Percentiles rank a stretch among this genome's conserved stretches.
phyloP scores from a whole-genome alignment of 2,329 filamentous ascomycete species.

The Neoscytalidium dimidiatum region DNA sequence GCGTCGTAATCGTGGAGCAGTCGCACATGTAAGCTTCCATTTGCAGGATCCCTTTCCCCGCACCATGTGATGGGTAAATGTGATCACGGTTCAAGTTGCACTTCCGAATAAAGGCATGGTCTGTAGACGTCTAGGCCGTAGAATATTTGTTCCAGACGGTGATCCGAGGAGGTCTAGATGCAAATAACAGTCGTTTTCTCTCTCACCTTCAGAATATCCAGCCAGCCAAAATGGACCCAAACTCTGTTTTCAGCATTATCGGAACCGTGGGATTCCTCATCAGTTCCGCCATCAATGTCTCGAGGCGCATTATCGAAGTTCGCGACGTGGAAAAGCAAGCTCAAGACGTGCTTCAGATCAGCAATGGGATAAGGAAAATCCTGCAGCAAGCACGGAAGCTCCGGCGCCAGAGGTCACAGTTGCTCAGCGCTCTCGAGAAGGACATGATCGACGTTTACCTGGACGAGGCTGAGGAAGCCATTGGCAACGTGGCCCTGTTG shows the following conservation, averaged over 20 bases:
- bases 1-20: background rate
- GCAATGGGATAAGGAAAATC: conserved; percentile 19
- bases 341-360: conserved; percentile 21
- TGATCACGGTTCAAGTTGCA: background rate
- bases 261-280: background rate
- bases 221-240: background rate
- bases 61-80: background rate
- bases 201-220: background rate
- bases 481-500: conserved; percentile 21
- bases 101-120: background rate
- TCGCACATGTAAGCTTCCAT: background rate
- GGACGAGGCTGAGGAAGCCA: conserved; percentile 19
- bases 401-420: conserved; percentile 20
- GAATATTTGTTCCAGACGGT: background rate
- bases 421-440: conserved; percentile 20
- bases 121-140: background rate
- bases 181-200: background rate
- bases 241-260: background rate
- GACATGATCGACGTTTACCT: conserved; percentile 19
- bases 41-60: background rate
- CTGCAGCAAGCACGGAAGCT: conserved; percentile 20
- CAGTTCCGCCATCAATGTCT: background rate
- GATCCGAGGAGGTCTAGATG: background rate
- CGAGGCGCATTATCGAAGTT: conserved; percentile 22
- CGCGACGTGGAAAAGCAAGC: conserved; percentile 22